Conservation (phyloP, 2,329 filamentous ascomycete genomes). For the Fusarium domesticum region DNA sequence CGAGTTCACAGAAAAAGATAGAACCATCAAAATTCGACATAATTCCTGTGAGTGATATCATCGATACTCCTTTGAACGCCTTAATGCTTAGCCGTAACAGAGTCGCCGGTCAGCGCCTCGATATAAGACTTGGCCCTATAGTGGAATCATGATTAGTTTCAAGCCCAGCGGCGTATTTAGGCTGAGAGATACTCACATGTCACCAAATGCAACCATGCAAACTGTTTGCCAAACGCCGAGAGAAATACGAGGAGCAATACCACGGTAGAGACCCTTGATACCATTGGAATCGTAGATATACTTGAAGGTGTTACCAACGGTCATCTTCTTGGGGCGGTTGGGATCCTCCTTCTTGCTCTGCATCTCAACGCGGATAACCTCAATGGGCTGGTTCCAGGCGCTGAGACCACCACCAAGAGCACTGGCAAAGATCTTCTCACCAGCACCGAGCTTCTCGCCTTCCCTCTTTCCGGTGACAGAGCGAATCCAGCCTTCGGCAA, state of each 20-base stretch:
- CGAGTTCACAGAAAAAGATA: constrained; percentile 5
- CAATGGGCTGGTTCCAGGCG: constrained; percentile 99
- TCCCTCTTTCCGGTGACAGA: constrained; percentile 74
- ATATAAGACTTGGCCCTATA: constrained; percentile 64
- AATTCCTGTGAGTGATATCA: constrained; percentile 17
- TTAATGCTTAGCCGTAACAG: constrained; percentile 66
- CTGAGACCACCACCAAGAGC: constrained; percentile 88
- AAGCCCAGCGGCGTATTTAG: too few relatives aligned
- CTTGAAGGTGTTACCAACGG: constrained; percentile 75
- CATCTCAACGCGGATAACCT: constrained; percentile 99
- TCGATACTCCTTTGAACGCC: constrained; percentile 32
- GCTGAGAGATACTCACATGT: constrained; percentile 80
- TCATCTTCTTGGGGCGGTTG: constrained; percentile 99
- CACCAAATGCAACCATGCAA: constrained; percentile 98
- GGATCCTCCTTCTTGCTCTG: constrained; percentile 98
- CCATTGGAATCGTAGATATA: constrained; percentile 95
- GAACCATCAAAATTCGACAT: constrained; percentile 13
- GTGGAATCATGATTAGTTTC: constrained; percentile 22
- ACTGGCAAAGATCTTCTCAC: constrained; percentile 87
- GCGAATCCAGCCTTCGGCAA: constrained; percentile 88
- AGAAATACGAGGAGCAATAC: constrained; percentile 89
- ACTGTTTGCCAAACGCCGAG: constrained; percentile 98
- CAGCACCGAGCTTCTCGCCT: constrained; percentile 69
- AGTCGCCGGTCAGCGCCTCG: constrained; percentile 63
- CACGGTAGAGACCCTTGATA: constrained; percentile 88